Conservation (phyloP, 2,329 filamentous ascomycete species). For the Periconia macrospinosa region DNA sequence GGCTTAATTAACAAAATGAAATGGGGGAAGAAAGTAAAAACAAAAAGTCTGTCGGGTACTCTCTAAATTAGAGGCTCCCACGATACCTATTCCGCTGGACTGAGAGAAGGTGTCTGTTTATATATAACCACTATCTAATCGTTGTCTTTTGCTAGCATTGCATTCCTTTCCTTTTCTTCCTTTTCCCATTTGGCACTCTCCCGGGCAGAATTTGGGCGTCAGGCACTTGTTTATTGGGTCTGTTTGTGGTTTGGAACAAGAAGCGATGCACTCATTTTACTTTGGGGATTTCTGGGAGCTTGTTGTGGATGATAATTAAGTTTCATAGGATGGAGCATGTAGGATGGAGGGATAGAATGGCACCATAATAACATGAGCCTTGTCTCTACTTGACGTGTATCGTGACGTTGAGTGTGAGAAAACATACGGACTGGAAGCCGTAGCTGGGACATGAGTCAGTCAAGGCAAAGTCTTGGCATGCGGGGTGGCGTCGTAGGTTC, state of each 20-base stretch:
- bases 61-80: neutral
- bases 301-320: neutral
- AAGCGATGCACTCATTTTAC: neutral
- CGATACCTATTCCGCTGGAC: slow-evolving; percentile 7
- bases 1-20: neutral
- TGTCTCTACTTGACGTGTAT: too few species aligned
- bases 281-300: neutral
- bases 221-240: neutral
- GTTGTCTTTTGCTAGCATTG: slow-evolving; percentile 13
- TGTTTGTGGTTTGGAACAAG: neutral
- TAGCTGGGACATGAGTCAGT: too few species aligned
- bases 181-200: neutral
- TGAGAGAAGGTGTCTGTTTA: slow-evolving; percentile 7
- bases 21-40: too few species aligned
- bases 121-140: slow-evolving; percentile 12
- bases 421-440: too few species aligned
- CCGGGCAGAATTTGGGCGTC: neutral
- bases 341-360: neutral
- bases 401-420: too few species aligned
- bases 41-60: neutral
- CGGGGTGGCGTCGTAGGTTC: neutral
- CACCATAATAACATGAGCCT: neutral
- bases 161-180: slow-evolving; percentile 5
- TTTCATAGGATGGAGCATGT: neutral
- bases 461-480: neutral